Base-by-base conservation (phyloP, 1,139 yeast genomes). In the Hansenula sp. region DNA sequence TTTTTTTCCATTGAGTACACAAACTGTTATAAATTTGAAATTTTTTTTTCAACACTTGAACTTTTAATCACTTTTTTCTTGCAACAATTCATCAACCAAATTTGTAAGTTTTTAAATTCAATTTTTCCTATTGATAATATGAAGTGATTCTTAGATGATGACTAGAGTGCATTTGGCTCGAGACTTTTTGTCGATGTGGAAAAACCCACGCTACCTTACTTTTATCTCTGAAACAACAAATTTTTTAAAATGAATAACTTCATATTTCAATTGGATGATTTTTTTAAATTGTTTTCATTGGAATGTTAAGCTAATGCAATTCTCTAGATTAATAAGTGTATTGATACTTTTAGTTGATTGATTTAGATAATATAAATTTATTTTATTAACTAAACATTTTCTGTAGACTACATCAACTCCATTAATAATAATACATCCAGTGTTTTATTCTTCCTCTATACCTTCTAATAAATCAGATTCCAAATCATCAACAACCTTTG, bases 171-270 rank as follows among this genome's bases (percentile, higher is more conserved):
- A 83, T 83, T 83, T 83, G 90, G 90, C 92, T 82, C 90, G 89
- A 83, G 89, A 80, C 83, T 44, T 59, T 70, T 62, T 69, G 85
- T 81, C 85, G 83, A 71, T 83, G 92, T 82, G 90, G 92, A 83
- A 82, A 81, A 80, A 82, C 66, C 75, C 88, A 71, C 77, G 92
- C 42, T 39, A 39, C 42, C 42, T 39, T 39, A 39, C 36, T 39
- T 16, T 34, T 39, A n/a, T 27, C 16, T 32, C 36, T 32, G 36
- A 38, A 18, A 27, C 10, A 16, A 4, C 7, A 9, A n/a, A n/a
- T n/a, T n/a, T n/a, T 16, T 11, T 16, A 30, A 32, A 32, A 14
- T 18, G 12, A 16, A 17, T 7, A 10, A 12, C 17, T 18, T 24
- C 11, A 2, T 24, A n/a, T 20, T 3, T 30, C 17, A 14, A 11